Conservation (phyloP, 176 grass and related monocot species). For the Aegilops longissima region DNA sequence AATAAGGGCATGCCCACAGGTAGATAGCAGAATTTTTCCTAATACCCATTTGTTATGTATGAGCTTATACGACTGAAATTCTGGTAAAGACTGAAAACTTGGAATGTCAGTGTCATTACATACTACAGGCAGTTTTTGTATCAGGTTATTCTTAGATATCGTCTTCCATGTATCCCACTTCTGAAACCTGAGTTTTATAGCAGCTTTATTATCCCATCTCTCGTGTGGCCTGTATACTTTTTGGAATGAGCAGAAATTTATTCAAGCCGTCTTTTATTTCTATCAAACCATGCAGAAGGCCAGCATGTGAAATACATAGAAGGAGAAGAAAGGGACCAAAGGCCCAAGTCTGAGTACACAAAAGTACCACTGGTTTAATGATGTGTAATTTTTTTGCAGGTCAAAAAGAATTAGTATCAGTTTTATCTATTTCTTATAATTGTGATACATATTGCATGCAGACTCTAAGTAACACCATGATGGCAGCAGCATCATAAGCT, state of each 20-base stretch:
- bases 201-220: neutral
- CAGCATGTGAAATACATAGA: too few species aligned
- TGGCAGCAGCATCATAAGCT: too few species aligned
- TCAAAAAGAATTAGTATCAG: too few species aligned
- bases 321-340: too few species aligned
- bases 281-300: too few species aligned
- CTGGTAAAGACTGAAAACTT: neutral
- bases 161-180: neutral
- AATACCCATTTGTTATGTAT: neutral
- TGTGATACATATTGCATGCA: too few species aligned
- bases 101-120: neutral
- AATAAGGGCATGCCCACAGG: neutral
- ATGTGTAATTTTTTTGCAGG: too few species aligned
- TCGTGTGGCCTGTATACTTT: neutral
- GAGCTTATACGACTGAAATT: neutral
- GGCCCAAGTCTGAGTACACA: too few species aligned
- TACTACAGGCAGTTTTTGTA: neutral
- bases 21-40: neutral
- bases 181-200: neutral
- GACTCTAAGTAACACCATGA: too few species aligned
- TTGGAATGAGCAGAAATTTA: neutral
- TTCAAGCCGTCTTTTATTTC: neutral
- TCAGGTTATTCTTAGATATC: neutral
- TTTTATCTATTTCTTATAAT: too few species aligned
- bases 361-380: too few species aligned